Percentiles rank a stretch among this genome's conserved stretches.
These are phyloP conservation scores for Schizophyllum amplum DNA, from an alignment of 1,284 basidiomycete genomes.

Conservation along the genomic window DNA sequence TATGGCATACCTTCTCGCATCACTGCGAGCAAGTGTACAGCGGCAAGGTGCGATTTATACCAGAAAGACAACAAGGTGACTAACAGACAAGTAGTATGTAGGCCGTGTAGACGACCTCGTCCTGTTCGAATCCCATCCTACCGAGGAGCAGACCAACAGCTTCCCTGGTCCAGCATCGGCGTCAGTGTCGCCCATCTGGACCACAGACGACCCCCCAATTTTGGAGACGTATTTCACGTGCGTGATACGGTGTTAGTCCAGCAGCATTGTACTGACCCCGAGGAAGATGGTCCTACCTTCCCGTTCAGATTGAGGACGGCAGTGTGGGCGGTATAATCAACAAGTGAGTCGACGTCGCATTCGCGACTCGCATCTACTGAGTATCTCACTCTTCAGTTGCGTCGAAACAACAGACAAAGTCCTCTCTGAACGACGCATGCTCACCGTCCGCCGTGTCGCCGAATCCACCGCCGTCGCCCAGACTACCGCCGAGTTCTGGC, in stretches of 20 bases:
- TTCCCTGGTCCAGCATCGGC: background rate
- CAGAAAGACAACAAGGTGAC: too few relatives aligned
- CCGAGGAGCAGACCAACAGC: background rate
- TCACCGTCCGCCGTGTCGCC: constrained; percentile 11
- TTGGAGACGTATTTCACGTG: constrained; percentile 13
- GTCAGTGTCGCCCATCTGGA: background rate
- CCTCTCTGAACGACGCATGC: constrained; percentile 14
- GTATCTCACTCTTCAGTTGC: background rate
- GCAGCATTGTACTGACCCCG: background rate
- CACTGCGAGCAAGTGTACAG: constrained; percentile 1
- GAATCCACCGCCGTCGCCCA: constrained; percentile 6
- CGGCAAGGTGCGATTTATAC: background rate
- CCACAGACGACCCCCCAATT: background rate
- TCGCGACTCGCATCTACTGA: background rate
- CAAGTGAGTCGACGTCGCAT: background rate
- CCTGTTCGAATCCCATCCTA: constrained; percentile 2
- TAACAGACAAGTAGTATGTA: background rate
- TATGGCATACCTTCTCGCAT: constrained; percentile 4
- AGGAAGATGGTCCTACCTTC: background rate
- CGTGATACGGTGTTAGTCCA: background rate
- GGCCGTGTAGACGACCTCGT: constrained; percentile 3
- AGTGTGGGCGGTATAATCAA: background rate
- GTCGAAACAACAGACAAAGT: constrained; percentile 16
- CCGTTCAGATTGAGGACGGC: background rate
- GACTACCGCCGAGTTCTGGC: constrained; percentile 6